Percentiles rank a stretch among this genome's conserved stretches.
These are phyloP conservation scores for Spergularia azorica DNA, from an alignment of 179 eudicot genomes.

Conservation along the genomic window DNA sequence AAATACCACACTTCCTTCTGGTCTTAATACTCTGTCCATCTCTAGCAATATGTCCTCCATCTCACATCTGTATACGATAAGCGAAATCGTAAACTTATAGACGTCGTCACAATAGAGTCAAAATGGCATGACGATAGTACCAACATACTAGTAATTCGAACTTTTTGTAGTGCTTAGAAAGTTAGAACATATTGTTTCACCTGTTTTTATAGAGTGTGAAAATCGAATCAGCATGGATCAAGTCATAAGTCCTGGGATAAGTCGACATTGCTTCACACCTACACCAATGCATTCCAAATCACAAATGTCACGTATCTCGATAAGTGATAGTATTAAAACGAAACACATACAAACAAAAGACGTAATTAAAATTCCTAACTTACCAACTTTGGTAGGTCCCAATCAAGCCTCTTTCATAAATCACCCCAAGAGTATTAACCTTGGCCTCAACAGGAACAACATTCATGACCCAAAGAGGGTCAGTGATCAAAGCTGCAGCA, in stretches of 20 bases:
- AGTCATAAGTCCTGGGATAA: conserved; percentile 81
- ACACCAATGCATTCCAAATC: neutral
- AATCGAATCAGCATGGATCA: conserved; percentile 72
- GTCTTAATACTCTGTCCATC: conserved; percentile 87
- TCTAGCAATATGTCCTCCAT: conserved; percentile 77
- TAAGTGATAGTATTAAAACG: neutral
- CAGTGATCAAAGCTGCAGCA: conserved; percentile 68
- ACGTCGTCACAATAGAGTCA: neutral
- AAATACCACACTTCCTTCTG: conserved; percentile 76
- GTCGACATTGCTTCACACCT: conserved; percentile 98
- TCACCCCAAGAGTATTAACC: conserved; percentile 74
- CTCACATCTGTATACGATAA: conserved; percentile 48
- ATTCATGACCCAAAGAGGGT: conserved; percentile 96
- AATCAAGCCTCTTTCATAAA: conserved; percentile 83
- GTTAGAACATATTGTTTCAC: conserved; percentile 23
- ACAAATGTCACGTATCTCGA: neutral
- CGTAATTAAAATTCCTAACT: neutral
- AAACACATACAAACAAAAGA: no score
- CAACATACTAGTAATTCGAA: neutral
- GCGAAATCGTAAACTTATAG: neutral
- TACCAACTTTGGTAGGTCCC: conserved; percentile 94
- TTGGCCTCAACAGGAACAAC: conserved; percentile 72
- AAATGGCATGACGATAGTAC: neutral
- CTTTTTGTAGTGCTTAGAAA: neutral
- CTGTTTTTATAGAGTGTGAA: conserved; percentile 66